Percentiles rank a stretch among this genome's conserved stretches.
Conservation (phyloP, 345 rosid genomes). For the Camelina sativa region DNA sequence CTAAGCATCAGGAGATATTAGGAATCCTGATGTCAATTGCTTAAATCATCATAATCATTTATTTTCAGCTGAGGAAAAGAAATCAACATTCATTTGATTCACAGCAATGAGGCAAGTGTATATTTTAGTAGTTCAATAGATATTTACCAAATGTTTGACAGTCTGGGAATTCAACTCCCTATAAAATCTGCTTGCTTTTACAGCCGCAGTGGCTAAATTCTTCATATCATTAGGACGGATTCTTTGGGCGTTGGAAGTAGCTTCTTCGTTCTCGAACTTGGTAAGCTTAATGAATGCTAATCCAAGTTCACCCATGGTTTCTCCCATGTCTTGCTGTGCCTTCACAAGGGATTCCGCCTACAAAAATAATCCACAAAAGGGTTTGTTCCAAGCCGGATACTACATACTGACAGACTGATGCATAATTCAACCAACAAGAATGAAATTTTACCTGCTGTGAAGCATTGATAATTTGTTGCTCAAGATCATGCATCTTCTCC, state of each 20-base stretch:
- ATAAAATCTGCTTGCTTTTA: conserved; percentile 93
- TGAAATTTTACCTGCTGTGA: conserved; percentile 71
- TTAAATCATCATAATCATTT: conserved; percentile 10
- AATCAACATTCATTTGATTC: no score
- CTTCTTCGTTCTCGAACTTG: conserved; percentile 93
- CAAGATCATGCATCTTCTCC: conserved; percentile 78
- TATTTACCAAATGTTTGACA: conserved; percentile 86
- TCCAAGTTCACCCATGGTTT: conserved; percentile 91
- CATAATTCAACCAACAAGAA: conserved; percentile 4
- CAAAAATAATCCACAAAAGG: conserved; percentile 15
- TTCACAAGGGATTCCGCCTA: conserved; percentile 90
- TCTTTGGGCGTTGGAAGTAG: conserved; percentile 69
- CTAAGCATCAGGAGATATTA: conserved; percentile 3
- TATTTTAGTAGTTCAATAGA: conserved; percentile 4
- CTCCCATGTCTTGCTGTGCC: conserved; percentile 97
- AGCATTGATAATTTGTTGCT: conserved; percentile 83
- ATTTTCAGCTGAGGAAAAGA: no score
- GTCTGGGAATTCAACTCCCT: conserved; percentile 85
- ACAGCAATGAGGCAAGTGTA: not conserved
- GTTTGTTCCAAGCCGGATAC: conserved; percentile 4
- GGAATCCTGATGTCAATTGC: conserved; percentile 1
- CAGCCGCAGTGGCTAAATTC: conserved; percentile 89
- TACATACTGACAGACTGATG: not conserved
- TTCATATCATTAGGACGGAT: conserved; percentile 82
- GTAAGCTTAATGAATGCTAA: conserved; percentile 85